Evolutionary conservation across 2,329 filamentous ascomycete genomes (phyloP), one percentile per base, ranked within the genome.

Genomic region (Ascochyta clinopodiicola): DNA sequence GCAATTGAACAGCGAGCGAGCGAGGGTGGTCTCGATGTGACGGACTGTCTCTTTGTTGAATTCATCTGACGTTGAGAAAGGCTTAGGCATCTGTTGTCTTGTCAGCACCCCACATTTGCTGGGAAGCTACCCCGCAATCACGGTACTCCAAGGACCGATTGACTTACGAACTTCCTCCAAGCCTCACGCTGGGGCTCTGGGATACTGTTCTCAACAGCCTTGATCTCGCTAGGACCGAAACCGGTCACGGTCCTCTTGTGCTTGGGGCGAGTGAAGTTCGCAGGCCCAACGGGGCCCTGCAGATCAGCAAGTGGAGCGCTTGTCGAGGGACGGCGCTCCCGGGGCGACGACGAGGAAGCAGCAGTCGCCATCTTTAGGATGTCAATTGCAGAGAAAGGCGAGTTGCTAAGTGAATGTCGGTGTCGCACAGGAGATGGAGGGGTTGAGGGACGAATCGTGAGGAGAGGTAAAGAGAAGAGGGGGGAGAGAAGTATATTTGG

Each of bases 181-280:
- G 91, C 90, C 68, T 86, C 91, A 62, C 93, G 88, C 81, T 96
- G 88, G 31, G 88, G 87, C 76, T 97, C 93, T 42, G 94, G 94
- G 71, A 98, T 96, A 57, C 79, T 87, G 81, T 92, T 92, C 80
- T 98, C 93, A 44, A 98, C 91, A 69, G 80, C 89, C 82, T 96
- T 97, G 81, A 97, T 97, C 74, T 99, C 95, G 32, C 86, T 82
- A 25, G 92, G 85, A 31, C 92, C 93, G 73, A 98, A 95, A 8
- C 95, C 95, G 9, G 95, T 99, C 64, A 91, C 90, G n/a, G 94
- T 98, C 66, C 95, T 87, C 83, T 92, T 97, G 81, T 99, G 95
- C 81, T 98, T 99, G 40, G 95, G 95, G 58, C 95, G 86, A 78
- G 90, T 88, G 74, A 96, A 94, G 37, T 88, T 88, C 15, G 58